These are phyloP conservation scores for Borovskyia barvae DNA, from an alignment of 208 protist species.

Conservation along the genomic window DNA sequence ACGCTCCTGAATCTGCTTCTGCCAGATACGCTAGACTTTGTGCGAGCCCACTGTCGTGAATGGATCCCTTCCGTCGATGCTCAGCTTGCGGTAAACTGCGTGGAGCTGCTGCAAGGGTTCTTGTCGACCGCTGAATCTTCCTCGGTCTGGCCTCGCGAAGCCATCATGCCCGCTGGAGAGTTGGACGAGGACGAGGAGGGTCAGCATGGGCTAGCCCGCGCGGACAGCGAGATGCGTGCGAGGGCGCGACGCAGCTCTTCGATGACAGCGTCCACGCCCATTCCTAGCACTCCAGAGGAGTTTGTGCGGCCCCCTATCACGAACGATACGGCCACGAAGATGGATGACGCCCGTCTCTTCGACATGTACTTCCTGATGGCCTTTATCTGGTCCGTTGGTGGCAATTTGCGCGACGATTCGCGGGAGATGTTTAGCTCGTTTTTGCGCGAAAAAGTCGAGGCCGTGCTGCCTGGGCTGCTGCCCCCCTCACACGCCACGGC, in stretches of 20 bases:
- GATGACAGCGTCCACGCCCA: slow-evolving; percentile 5
- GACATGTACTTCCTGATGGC: slow-evolving; percentile 95
- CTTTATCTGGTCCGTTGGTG: slow-evolving; percentile 96
- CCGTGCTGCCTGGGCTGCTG: slow-evolving; percentile 57
- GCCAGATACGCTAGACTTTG: slow-evolving; percentile 83
- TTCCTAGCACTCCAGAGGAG: slow-evolving; percentile 48
- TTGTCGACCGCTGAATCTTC: slow-evolving; percentile 51
- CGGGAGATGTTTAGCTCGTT: slow-evolving; percentile 90
- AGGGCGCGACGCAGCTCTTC: slow-evolving; percentile 12
- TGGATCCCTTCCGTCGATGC: slow-evolving; percentile 89
- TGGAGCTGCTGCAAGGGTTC: slow-evolving; percentile 89
- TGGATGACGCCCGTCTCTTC: slow-evolving; percentile 72
- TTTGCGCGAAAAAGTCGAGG: slow-evolving; percentile 61
- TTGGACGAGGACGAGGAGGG: slow-evolving; percentile 21
- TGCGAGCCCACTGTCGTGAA: slow-evolving; percentile 86
- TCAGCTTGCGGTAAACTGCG: slow-evolving; percentile 88
- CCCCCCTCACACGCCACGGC: slow-evolving; percentile 7
- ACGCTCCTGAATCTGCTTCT: slow-evolving; percentile 74
- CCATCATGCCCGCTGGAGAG: slow-evolving; percentile 30
- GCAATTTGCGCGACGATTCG: slow-evolving; percentile 87
- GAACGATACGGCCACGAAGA: slow-evolving; percentile 26
- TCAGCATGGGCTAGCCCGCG: slow-evolving; percentile 14
- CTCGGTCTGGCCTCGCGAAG: slow-evolving; percentile 49
- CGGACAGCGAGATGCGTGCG: slow-evolving; percentile 1
- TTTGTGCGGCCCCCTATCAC: slow-evolving; percentile 72